phyloP scores from a whole-genome alignment of 2,329 filamentous ascomycete species.

The Magnaporthiopsis poae region DNA sequence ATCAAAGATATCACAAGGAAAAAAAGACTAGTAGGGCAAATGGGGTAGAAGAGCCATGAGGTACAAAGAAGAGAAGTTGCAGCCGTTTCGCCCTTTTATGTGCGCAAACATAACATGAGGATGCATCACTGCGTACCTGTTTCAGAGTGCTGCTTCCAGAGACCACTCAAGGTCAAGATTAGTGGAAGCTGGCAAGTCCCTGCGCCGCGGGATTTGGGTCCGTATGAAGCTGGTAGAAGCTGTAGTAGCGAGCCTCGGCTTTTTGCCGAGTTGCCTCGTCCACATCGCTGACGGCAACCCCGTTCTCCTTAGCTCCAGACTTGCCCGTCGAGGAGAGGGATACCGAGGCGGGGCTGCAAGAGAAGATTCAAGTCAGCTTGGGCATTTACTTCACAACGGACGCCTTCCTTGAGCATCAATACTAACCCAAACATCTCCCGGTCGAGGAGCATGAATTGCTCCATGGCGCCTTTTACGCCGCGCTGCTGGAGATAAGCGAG shows the following conservation, averaged over 20 bases:
- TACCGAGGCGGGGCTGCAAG: constrained; percentile 35
- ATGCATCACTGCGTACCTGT: not conserved
- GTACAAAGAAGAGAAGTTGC: not conserved
- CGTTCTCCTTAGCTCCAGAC: constrained; percentile 35
- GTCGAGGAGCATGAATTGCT: constrained; percentile 75
- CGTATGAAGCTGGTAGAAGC: constrained; percentile 42
- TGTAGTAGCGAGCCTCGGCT: constrained; percentile 41
- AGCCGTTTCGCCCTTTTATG: not conserved
- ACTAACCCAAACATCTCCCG: constrained; percentile 75
- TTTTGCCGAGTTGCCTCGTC: constrained; percentile 41
- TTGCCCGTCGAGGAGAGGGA: constrained; percentile 26
- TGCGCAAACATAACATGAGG: not conserved
- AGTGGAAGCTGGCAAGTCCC: constrained; percentile 42
- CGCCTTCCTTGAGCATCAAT: not conserved
- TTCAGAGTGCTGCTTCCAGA: not conserved
- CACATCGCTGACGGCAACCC: constrained; percentile 30
- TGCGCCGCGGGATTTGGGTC: constrained; percentile 37
- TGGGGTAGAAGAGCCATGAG: not conserved
- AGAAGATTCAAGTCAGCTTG: constrained; percentile 9
- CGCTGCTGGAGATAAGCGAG: constrained; percentile 75
- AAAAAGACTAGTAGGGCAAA: not conserved
- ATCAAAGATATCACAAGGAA: not conserved
- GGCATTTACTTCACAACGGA: not conserved
- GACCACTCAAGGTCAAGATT: not conserved
- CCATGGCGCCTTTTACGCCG: constrained; percentile 73